Conservation (phyloP, 2,329 filamentous ascomycete genomes). For the Calonectria ilicicola region DNA sequence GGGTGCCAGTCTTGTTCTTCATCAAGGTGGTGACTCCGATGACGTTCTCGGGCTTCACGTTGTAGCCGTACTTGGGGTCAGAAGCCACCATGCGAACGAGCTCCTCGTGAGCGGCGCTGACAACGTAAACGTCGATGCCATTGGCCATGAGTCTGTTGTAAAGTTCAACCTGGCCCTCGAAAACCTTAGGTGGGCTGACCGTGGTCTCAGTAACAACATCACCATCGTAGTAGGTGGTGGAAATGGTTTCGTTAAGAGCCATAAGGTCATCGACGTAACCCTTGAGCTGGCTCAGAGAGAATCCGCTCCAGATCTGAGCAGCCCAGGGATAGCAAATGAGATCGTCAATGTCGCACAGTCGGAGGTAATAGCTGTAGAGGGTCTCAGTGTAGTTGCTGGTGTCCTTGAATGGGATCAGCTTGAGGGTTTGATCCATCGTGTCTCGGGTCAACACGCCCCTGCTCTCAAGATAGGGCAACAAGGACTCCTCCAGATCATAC, state of each 20-base stretch:
- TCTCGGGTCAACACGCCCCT: constrained; percentile 55
- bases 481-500: constrained; percentile 57
- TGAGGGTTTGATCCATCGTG: constrained; percentile 53
- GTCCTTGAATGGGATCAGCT: constrained; percentile 57
- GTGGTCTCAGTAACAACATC: constrained; percentile 44
- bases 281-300: constrained; percentile 58
- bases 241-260: constrained; percentile 52
- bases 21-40: constrained; percentile 56
- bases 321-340: constrained; percentile 57
- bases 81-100: constrained; percentile 59
- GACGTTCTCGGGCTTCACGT: constrained; percentile 57
- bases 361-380: constrained; percentile 59
- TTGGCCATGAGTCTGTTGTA: constrained; percentile 57
- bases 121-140: constrained; percentile 57
- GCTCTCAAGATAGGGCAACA: constrained; percentile 57
- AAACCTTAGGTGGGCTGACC: constrained; percentile 51
- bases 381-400: constrained; percentile 52
- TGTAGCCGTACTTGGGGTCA: constrained; percentile 59
- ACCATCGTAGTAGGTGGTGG: constrained; percentile 51
- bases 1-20: constrained; percentile 43
- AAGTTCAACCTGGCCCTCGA: constrained; percentile 55
- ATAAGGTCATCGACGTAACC: constrained; percentile 61
- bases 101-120: constrained; percentile 57
- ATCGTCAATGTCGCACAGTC: constrained; percentile 56
- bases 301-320: constrained; percentile 55